Percentiles rank a stretch among this genome's conserved stretches.
Evolutionary conservation across 305 asterid genomes (phyloP).

Genomic region (Rubia occidens): DNA sequence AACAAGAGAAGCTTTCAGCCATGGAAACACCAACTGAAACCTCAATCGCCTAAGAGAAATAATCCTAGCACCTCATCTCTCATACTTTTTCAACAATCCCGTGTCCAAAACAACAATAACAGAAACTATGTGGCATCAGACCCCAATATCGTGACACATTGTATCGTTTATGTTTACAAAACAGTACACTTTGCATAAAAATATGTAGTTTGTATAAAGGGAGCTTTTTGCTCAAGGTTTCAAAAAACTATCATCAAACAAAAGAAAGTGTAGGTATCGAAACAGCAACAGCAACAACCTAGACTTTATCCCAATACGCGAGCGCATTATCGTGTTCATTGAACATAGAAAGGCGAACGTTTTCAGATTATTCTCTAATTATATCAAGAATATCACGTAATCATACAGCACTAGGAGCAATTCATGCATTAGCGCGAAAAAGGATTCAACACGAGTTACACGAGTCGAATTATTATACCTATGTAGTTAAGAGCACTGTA

Average conservation of each 20-base stretch:
- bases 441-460: not conserved
- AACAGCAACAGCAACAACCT: not conserved
- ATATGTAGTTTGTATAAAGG: no score
- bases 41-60: not conserved
- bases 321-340: no score
- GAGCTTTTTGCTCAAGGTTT: no score
- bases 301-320: not conserved
- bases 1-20: not conserved
- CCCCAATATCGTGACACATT: no score
- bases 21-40: not conserved
- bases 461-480: conserved; percentile 29
- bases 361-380: not conserved
- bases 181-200: no score
- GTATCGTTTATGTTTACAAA: no score
- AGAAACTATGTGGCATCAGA: not conserved
- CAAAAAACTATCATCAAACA: not conserved
- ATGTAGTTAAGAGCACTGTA: conserved; percentile 87
- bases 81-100: not conserved
- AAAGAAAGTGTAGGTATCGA: not conserved
- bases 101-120: not conserved
- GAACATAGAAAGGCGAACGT: not conserved
- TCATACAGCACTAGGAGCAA: not conserved
- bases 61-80: not conserved
- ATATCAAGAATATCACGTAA: not conserved
- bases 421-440: not conserved